Percentiles rank a stretch among this genome's conserved stretches.
Evolutionary conservation across 2,329 filamentous ascomycete species (phyloP).

Genomic region (Alternaria rosae): DNA sequence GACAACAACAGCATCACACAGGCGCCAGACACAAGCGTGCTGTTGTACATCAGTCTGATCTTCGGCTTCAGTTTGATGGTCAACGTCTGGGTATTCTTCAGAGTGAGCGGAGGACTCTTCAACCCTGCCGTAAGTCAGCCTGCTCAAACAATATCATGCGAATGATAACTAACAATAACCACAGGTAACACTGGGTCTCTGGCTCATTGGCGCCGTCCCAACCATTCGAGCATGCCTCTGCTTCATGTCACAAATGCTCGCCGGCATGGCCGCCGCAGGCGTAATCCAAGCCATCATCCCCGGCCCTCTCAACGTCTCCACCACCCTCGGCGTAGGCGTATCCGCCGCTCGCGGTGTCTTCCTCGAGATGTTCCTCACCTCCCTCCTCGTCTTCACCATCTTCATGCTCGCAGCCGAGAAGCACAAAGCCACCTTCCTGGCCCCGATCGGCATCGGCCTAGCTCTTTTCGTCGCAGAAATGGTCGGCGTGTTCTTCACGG

Average conservation of each 20-base stretch:
- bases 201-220: slow-evolving; percentile 41
- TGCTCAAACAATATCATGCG: neutral
- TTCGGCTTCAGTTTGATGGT: slow-evolving; percentile 51
- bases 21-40: slow-evolving; percentile 42
- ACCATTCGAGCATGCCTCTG: slow-evolving; percentile 38
- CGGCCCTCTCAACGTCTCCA: slow-evolving; percentile 44
- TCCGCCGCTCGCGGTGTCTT: slow-evolving; percentile 47
- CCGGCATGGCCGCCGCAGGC: slow-evolving; percentile 47
- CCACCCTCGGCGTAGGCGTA: slow-evolving; percentile 43
- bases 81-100: slow-evolving; percentile 52
- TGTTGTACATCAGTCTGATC: slow-evolving; percentile 48
- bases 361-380: slow-evolving; percentile 52
- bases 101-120: slow-evolving; percentile 50
- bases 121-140: slow-evolving; percentile 50
- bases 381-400: slow-evolving; percentile 51
- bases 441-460: slow-evolving; percentile 75
- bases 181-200: slow-evolving; percentile 49
- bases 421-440: slow-evolving; percentile 74
- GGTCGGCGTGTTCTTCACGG: slow-evolving; percentile 55
- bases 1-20: slow-evolving; percentile 34
- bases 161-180: neutral
- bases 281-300: slow-evolving; percentile 48
- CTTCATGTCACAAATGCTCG: slow-evolving; percentile 47
- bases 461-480: slow-evolving; percentile 70
- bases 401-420: slow-evolving; percentile 75